phyloP scores from a whole-genome alignment of 2,329 filamentous ascomycete genomes.

The Truncatella angustata region DNA sequence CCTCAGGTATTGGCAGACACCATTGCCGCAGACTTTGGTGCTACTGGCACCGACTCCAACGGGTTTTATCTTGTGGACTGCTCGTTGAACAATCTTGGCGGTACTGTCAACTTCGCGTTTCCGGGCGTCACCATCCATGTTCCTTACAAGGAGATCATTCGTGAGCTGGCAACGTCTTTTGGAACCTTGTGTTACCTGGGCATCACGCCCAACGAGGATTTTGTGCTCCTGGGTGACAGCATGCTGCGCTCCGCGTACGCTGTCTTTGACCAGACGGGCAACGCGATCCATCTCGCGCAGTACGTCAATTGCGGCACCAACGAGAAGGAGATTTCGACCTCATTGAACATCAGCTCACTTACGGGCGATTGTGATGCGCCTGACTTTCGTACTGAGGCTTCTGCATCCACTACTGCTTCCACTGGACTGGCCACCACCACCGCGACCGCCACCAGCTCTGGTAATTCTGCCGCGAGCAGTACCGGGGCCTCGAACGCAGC shows the following conservation, averaged over 20 bases:
- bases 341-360: conserved; percentile 24
- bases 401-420: background rate
- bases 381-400: conserved; percentile 11
- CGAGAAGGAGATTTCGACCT: conserved; percentile 36
- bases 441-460: conserved; percentile 9
- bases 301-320: conserved; percentile 50
- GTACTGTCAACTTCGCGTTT: conserved; percentile 50
- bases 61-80: conserved; percentile 50
- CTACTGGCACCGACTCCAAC: conserved; percentile 32
- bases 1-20: conserved; percentile 52
- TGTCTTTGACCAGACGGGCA: conserved; percentile 50
- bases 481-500: background rate
- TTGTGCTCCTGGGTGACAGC: conserved; percentile 56
- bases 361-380: conserved; percentile 24
- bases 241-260: conserved; percentile 55
- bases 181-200: conserved; percentile 45
- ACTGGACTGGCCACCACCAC: background rate
- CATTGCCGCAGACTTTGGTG: conserved; percentile 50
- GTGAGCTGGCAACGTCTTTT: conserved; percentile 28
- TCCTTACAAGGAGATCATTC: conserved; percentile 48
- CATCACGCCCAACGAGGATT: conserved; percentile 44
- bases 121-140: conserved; percentile 45
- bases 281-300: conserved; percentile 48
- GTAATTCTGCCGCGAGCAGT: background rate
- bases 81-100: conserved; percentile 34